These are phyloP conservation scores for Boletus semigastroideus DNA, from an alignment of 1,284 basidiomycete species.

Conservation along the genomic window DNA sequence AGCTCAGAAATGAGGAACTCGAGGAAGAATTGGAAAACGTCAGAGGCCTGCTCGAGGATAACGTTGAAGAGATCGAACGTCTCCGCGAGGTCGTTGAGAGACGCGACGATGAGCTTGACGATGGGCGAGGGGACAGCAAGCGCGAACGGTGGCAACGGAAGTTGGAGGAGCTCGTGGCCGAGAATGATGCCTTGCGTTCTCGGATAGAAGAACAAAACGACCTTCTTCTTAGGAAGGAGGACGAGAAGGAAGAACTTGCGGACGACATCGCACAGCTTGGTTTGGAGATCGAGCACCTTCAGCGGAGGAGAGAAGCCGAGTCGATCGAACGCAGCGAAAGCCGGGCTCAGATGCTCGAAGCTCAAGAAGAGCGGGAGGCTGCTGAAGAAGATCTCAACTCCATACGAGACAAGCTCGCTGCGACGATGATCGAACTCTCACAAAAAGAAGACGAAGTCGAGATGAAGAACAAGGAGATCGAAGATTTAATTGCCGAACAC, in stretches of 20 bases:
- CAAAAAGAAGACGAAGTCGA: conserved; percentile 83
- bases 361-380: conserved; percentile 66
- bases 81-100: conserved; percentile 63
- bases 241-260: conserved; percentile 69
- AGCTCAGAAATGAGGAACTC: conserved; percentile 61
- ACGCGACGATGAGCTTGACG: conserved; percentile 43
- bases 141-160: conserved; percentile 43
- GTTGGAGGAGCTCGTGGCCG: conserved; percentile 60
- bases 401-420: conserved; percentile 72
- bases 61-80: conserved; percentile 71
- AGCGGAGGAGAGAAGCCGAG: conserved; percentile 60
- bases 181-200: conserved; percentile 61
- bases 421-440: conserved; percentile 76
- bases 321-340: conserved; percentile 67
- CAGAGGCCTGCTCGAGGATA: conserved; percentile 69
- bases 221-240: conserved; percentile 54
- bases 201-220: conserved; percentile 62
- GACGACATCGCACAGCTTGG: conserved; percentile 63
- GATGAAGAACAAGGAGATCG: conserved; percentile 67
- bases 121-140: conserved; percentile 37
- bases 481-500: conserved; percentile 67
- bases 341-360: conserved; percentile 66
- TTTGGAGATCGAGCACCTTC: conserved; percentile 68
- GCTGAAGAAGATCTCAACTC: conserved; percentile 74
- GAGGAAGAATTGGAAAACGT: conserved; percentile 71